Base-by-base conservation (phyloP, 352 stramenopile genomes). In the Phytophthora niederhauseri region DNA sequence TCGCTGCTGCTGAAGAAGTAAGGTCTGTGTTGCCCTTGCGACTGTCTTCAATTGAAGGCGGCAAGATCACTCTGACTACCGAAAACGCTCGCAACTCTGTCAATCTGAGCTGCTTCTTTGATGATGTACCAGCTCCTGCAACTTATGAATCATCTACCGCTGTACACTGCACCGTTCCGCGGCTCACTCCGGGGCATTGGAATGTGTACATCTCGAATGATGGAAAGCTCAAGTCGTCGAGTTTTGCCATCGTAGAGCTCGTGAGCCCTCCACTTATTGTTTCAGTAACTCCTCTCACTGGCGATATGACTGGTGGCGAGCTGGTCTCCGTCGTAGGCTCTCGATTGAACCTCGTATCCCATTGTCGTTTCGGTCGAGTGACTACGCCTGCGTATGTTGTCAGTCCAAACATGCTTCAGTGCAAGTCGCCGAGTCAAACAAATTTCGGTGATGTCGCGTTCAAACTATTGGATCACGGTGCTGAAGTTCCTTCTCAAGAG, bases 341-440 rank as follows among this genome's bases (percentile, higher is more conserved):
- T 26, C 68, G 84, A 20, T 70, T 96, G 2, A 66, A 89, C 22
- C 41, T 73, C 0, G 72, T 96, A 11, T 81, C 82, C 0, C 76
- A 93, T 57, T 97, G 92, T 65, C 65, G 75, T n/a, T 95, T 97
- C 76, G 88, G 85, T 15, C 54, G 52, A 2, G 52, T 60, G 1
- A 34, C 61, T 8, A 62, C 76, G 7, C 52, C 76, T 14, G 82
- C 78, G 0, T 75, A 66, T 45, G 56, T 84, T 14, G 41, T 80
- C 0, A 77, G 72, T 46, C 36, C 28, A 4, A 66, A 63, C 28
- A 26, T 75, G 17, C 63, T 82, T 46, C 34, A 76, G 7, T 92
- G 76, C 51, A 56, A 73, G 49, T 76, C 80, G 22, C 87, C 87
- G 3, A 72, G 57, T 6, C 78, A 82, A 57, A 8, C n/a, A 8